Evolutionary conservation across 1,284 basidiomycete genomes (phyloP).

Genomic region (Mycosarcoma mackinlayi): DNA sequence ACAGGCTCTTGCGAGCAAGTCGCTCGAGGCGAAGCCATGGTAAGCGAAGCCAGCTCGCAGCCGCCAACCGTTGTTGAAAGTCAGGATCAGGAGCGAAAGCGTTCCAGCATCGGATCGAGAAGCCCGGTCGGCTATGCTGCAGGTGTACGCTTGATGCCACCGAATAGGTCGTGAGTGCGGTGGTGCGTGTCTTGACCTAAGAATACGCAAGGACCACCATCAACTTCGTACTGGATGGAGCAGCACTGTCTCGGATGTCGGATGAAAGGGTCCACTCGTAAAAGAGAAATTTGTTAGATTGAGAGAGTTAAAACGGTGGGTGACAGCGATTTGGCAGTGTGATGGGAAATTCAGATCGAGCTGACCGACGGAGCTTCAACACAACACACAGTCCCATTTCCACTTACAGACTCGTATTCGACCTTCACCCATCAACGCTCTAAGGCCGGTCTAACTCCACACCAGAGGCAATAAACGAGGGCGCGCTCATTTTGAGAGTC

Average conservation of each 20-base stretch:
- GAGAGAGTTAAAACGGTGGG: too few relatives aligned
- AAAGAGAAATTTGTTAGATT: too few relatives aligned
- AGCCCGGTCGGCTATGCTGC: too few relatives aligned
- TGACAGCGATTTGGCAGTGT: not conserved
- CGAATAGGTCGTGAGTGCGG: too few relatives aligned
- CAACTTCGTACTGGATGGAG: not conserved
- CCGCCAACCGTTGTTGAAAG: not conserved
- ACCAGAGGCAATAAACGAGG: too few relatives aligned
- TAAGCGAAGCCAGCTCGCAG: conserved; percentile 2
- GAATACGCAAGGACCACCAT: conserved; percentile 14
- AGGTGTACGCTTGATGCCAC: too few relatives aligned
- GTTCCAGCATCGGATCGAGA: not conserved
- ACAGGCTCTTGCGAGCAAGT: conserved; percentile 27
- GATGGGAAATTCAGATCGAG: conserved; percentile 33
- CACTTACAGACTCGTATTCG: too few relatives aligned
- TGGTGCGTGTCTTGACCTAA: too few relatives aligned
- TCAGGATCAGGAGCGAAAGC: not conserved
- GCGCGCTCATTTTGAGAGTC: too few relatives aligned
- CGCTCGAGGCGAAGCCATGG: conserved; percentile 13
- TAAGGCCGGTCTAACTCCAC: conserved; percentile 23
- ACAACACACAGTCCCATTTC: not conserved
- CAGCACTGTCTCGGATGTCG: conserved; percentile 22
- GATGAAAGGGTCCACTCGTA: conserved; percentile 20
- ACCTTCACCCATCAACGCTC: conserved; percentile 1
- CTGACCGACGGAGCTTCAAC: conserved; percentile 16